Percentiles rank a stretch among this genome's conserved stretches.
Evolutionary conservation across 495 filamentous ascomycete genomes (phyloP).

Genomic region (Haplographium delicatum): DNA sequence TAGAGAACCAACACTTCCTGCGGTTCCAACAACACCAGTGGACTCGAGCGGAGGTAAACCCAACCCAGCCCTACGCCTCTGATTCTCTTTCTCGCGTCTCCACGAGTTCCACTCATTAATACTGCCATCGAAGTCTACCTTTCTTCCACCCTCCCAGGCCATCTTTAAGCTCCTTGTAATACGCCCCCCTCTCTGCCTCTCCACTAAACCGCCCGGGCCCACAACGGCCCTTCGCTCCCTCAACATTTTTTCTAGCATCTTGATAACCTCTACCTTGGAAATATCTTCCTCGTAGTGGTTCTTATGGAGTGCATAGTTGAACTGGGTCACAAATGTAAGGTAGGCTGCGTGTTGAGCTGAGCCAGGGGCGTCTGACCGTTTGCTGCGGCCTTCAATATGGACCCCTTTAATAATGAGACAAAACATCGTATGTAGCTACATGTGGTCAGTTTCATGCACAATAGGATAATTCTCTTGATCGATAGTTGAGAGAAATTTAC

Average conservation of each 20-base stretch:
- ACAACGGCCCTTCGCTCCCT: constrained; percentile 7
- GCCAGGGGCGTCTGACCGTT: not conserved
- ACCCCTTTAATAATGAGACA: constrained; percentile 19
- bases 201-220: not conserved
- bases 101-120: constrained; percentile 15
- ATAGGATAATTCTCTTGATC: constrained; percentile 9
- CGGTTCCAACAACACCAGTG: not conserved
- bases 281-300: constrained; percentile 20
- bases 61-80: not conserved
- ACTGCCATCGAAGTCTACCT: constrained; percentile 14
- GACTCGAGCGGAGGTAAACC: not conserved
- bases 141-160: constrained; percentile 6
- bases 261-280: constrained; percentile 18
- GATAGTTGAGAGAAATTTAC: constrained; percentile 3
- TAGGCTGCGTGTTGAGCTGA: constrained; percentile 2
- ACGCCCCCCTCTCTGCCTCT: not conserved
- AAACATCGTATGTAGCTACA: constrained; percentile 24
- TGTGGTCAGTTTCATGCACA: not conserved
- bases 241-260: constrained; percentile 7
- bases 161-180: constrained; percentile 16
- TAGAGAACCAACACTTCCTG: too few relatives aligned
- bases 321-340: constrained; percentile 17
- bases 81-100: not conserved
- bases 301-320: constrained; percentile 25
- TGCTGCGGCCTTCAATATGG: constrained; percentile 9